Conservation (phyloP, 768 basidiomycete genomes). For the Leccinum boreale region DNA sequence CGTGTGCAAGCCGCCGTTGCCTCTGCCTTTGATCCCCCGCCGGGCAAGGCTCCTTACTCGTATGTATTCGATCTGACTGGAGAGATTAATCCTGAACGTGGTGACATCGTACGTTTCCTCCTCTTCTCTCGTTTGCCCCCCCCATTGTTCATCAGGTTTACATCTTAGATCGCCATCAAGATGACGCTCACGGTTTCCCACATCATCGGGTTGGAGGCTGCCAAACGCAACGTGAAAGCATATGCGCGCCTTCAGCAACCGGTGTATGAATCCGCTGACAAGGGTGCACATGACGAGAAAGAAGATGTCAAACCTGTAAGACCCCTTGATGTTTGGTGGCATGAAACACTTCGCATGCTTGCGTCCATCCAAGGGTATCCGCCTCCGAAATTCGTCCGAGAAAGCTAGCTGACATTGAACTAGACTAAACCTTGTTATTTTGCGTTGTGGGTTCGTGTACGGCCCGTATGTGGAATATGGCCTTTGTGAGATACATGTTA, state of each 20-base stretch:
- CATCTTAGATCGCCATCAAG: conserved; percentile 67
- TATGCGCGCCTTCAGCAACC: conserved; percentile 77
- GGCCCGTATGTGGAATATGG: conserved; percentile 79
- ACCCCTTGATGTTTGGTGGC: conserved; percentile 82
- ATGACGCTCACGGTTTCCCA: conserved; percentile 69
- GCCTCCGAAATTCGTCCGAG: not conserved
- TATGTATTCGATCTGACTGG: conserved; percentile 87
- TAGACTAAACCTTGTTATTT: conserved; percentile 77
- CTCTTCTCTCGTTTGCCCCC: not conserved
- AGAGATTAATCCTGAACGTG: conserved; percentile 71
- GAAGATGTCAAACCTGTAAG: conserved; percentile 71
- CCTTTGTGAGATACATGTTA: conserved; percentile 44
- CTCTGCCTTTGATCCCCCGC: conserved; percentile 67
- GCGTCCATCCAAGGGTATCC: conserved; percentile 69
- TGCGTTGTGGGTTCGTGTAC: conserved; percentile 73
- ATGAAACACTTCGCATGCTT: conserved; percentile 74
- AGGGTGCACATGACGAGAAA: conserved; percentile 64
- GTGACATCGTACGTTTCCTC: conserved; percentile 56
- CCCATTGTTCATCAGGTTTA: conserved; percentile 4
- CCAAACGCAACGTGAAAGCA: conserved; percentile 73
- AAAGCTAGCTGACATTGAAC: conserved; percentile 7
- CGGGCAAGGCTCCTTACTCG: conserved; percentile 64
- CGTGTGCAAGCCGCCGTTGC: conserved; percentile 55
- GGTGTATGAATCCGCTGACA: conserved; percentile 73
- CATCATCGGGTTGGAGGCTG: conserved; percentile 71